Conservation (phyloP, 345 rosid genomes). For the Brassica nigra region DNA sequence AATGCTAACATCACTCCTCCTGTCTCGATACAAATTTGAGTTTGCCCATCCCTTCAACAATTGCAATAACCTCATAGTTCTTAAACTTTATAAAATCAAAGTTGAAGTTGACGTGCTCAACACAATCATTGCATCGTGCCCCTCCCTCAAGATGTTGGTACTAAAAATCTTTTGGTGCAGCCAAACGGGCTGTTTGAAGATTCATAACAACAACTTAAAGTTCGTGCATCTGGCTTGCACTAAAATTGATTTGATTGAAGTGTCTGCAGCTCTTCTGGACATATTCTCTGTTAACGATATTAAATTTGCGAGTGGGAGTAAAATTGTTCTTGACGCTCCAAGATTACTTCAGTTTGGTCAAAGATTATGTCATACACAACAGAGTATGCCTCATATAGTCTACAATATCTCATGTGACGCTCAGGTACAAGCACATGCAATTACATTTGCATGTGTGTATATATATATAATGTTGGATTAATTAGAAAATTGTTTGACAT, state of each 20-base stretch:
- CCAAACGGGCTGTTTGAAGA: not conserved
- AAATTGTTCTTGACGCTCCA: not conserved
- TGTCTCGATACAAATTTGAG: not conserved
- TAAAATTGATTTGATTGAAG: not conserved
- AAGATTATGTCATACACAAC: not conserved
- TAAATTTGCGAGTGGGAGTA: not conserved
- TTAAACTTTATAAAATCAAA: not conserved
- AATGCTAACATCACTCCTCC: not conserved
- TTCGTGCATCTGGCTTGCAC: not conserved
- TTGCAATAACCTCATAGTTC: not conserved
- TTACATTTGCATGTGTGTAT: not conserved
- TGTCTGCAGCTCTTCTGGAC: not conserved
- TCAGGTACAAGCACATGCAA: constrained; percentile 4
- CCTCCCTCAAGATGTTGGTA: constrained; percentile 2
- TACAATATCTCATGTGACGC: not conserved
- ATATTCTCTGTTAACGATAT: not conserved
- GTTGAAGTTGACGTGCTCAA: constrained; percentile 4
- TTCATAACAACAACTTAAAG: constrained; percentile 15
- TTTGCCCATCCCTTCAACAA: constrained; percentile 2
- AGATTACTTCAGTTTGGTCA: not conserved
- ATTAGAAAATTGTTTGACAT: not conserved
- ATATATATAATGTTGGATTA: not conserved
- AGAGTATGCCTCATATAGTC: not conserved
- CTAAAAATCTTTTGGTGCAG: not conserved
- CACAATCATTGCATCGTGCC: constrained; percentile 8